These are phyloP conservation scores for Botrytis deweyae DNA, from an alignment of 2,329 filamentous ascomycete species.

Conservation along the genomic window DNA sequence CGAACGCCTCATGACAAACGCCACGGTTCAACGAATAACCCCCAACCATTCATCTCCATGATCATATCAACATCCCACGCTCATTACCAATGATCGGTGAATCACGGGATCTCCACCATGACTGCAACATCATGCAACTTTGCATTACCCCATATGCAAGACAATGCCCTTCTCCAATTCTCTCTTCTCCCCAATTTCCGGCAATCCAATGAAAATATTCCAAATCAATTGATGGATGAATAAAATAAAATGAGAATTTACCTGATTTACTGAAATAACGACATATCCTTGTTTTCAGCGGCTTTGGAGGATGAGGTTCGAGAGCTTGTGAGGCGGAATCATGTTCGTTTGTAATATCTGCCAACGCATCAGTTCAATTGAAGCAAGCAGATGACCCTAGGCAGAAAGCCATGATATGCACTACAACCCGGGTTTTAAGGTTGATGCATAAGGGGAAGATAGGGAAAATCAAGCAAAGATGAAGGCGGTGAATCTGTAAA, in stretches of 20 bases:
- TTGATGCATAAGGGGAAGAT: slow-evolving; percentile 25
- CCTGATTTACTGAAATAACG: slow-evolving; percentile 37
- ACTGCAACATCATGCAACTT: slow-evolving; percentile 35
- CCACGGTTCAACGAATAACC: slow-evolving; percentile 18
- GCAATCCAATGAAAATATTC: slow-evolving; percentile 38
- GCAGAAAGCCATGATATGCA: slow-evolving; percentile 27
- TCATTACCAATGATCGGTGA: slow-evolving; percentile 29
- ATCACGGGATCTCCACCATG: slow-evolving; percentile 34
- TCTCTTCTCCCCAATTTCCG: slow-evolving; percentile 17
- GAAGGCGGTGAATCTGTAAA: slow-evolving; percentile 24
- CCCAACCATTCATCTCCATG: slow-evolving; percentile 11
- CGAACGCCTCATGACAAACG: slow-evolving; percentile 27
- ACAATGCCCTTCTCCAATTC: slow-evolving; percentile 20
- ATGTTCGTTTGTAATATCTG: slow-evolving; percentile 32
- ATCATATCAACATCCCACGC: slow-evolving; percentile 18
- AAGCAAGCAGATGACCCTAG: slow-evolving; percentile 31
- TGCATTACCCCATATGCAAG: slow-evolving; percentile 29
- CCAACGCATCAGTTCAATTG: slow-evolving; percentile 36
- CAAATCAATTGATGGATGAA: slow-evolving; percentile 1
- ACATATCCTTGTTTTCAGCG: slow-evolving; percentile 35
- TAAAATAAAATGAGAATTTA: slow-evolving; percentile 27
- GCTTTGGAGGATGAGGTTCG: slow-evolving; percentile 20
- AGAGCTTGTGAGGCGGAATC: slow-evolving; percentile 33
- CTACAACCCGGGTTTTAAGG: slow-evolving; percentile 28
- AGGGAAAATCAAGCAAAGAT: slow-evolving; percentile 1